These are phyloP conservation scores for Groenewaldozyma auringiensis DNA, from an alignment of 1,139 yeast genomes.

Conservation along the genomic window DNA sequence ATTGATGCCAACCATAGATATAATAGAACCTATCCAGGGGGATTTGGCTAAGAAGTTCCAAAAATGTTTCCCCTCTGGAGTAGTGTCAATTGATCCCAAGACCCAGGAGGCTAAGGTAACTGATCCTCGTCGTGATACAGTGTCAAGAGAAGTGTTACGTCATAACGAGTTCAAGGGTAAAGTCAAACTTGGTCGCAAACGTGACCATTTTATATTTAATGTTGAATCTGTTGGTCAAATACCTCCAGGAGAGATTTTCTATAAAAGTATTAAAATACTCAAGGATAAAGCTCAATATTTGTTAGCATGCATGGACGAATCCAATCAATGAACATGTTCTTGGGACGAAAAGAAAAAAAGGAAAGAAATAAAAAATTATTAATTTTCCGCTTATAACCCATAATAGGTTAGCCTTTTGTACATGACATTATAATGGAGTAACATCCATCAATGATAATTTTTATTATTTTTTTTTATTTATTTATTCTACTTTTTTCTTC, in stretches of 20 bases:
- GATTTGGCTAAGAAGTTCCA: constrained; percentile 71
- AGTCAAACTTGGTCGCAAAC: constrained; percentile 81
- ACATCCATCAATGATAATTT: too few species aligned
- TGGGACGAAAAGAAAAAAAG: constrained; percentile 13
- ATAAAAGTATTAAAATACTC: constrained; percentile 77
- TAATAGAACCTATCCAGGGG: constrained; percentile 63
- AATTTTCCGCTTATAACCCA: too few species aligned
- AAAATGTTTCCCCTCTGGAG: constrained; percentile 89
- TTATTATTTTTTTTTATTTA: too few species aligned
- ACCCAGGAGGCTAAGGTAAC: constrained; percentile 67
- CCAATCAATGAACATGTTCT: constrained; percentile 2
- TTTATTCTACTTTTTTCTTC: too few species aligned
- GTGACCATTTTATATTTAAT: constrained; percentile 90
- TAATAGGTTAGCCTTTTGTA: too few species aligned
- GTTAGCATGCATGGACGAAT: constrained; percentile 12
- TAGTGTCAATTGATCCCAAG: constrained; percentile 60
- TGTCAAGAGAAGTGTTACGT: constrained; percentile 90
- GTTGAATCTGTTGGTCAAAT: constrained; percentile 95
- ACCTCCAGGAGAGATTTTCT: constrained; percentile 92
- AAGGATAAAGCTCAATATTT: constrained; percentile 80
- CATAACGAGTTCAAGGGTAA: constrained; percentile 85
- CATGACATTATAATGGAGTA: too few species aligned
- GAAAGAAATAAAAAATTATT: too few species aligned
- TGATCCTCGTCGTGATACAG: constrained; percentile 92
- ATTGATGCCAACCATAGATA: constrained; percentile 83